phyloP scores from a whole-genome alignment of 2,329 filamentous ascomycete species.

The Trichoderma lentiforme region DNA sequence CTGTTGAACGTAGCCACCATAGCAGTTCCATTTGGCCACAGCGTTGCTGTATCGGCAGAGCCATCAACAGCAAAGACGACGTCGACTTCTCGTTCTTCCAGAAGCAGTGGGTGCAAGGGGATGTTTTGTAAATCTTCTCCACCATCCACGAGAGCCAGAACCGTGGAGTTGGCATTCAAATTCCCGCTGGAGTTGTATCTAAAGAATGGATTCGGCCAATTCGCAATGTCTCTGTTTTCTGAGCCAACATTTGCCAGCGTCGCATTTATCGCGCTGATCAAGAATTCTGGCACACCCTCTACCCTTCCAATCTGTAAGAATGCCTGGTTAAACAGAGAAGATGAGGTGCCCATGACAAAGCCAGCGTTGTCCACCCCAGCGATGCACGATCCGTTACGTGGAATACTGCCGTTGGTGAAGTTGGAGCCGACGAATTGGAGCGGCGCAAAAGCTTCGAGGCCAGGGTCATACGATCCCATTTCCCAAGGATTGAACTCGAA shows the following conservation, averaged over 20 bases:
- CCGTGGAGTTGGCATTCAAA: constrained; percentile 47
- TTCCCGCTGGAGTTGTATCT: constrained; percentile 59
- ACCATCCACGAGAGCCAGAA: constrained; percentile 73
- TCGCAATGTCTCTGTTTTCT: constrained; percentile 68
- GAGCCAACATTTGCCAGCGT: constrained; percentile 56
- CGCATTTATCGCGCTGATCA: constrained; percentile 51
- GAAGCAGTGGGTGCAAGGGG: constrained; percentile 72
- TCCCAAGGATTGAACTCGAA: constrained; percentile 79
- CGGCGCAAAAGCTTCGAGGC: constrained; percentile 67
- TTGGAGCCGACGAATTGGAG: constrained; percentile 69
- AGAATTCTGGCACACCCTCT: constrained; percentile 43
- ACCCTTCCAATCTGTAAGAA: constrained; percentile 56
- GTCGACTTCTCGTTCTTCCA: constrained; percentile 68
- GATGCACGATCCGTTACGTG: constrained; percentile 59
- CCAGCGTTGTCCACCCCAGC: constrained; percentile 79
- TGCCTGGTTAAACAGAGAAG: constrained; percentile 78
- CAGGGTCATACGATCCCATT: constrained; percentile 73
- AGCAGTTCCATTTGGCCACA: constrained; percentile 75
- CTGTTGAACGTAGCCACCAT: constrained; percentile 72
- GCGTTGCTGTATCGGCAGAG: constrained; percentile 65
- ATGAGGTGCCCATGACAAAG: constrained; percentile 82
- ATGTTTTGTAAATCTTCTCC: constrained; percentile 77
- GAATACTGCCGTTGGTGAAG: constrained; percentile 61
- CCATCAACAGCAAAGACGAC: constrained; percentile 79
- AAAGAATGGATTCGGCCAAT: constrained; percentile 75